These are phyloP conservation scores for Solanum chmielewskii DNA, from an alignment of 257 asterid genomes.

Conservation along the genomic window DNA sequence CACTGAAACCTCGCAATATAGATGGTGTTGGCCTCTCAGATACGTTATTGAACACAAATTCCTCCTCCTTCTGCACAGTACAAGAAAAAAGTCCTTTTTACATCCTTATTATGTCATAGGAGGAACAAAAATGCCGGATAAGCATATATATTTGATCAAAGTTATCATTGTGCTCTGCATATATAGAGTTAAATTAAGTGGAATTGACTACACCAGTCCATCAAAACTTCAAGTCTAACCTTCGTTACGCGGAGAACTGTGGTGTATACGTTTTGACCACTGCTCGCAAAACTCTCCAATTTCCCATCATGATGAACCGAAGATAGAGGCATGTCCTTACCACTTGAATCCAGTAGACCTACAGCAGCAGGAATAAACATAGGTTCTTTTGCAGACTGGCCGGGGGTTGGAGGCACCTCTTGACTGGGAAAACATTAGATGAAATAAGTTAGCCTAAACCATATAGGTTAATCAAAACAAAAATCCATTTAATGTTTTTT, in stretches of 20 bases:
- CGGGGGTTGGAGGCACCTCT: constrained; percentile 88
- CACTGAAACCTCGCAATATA: constrained; percentile 69
- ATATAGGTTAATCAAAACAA: not conserved
- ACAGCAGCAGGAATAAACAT: constrained; percentile 70
- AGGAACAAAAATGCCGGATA: not conserved
- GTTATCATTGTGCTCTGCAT: not conserved
- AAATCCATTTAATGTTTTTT: not conserved
- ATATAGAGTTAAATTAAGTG: not conserved
- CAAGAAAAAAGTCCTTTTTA: not conserved
- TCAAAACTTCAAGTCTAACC: constrained; percentile 25
- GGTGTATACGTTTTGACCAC: constrained; percentile 30
- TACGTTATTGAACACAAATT: constrained; percentile 51
- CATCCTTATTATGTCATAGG: not conserved
- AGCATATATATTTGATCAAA: not conserved
- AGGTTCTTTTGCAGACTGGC: constrained; percentile 78
- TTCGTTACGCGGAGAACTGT: constrained; percentile 59
- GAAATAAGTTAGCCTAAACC: not conserved
- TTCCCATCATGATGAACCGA: constrained; percentile 44
- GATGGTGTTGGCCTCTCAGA: constrained; percentile 60
- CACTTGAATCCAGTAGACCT: constrained; percentile 61
- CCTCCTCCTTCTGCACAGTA: constrained; percentile 59
- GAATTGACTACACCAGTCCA: not conserved
- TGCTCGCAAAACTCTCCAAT: constrained; percentile 24
- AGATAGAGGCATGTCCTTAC: constrained; percentile 62
- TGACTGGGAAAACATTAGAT: constrained; percentile 45